Base-by-base conservation (phyloP, 352 stramenopile genomes). In the Globisporangium nodosum region DNA sequence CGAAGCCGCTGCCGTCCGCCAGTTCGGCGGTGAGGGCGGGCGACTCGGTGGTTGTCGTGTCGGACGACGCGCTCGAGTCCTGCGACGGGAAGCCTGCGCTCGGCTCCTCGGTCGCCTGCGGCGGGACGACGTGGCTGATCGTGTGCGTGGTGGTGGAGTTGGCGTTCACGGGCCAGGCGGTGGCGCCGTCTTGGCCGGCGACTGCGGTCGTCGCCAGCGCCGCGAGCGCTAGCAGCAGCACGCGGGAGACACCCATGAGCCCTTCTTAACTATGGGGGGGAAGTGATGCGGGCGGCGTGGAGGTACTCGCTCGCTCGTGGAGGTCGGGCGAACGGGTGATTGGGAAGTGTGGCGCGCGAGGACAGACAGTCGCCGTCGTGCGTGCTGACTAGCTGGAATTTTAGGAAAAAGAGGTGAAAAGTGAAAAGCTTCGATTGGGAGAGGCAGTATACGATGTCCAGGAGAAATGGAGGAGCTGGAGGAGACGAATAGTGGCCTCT, bases 191-290 rank as follows among this genome's bases (percentile, higher is more conserved):
- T 11, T 49, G 43, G 43, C 9, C 18, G n/a, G 43, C 43, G 43
- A 49, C 43, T 49, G 43, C 43, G n/a, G 43, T 49, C 43, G 43
- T 49, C 43, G 43, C 43, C n/a, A 49, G 43, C 43, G 43, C 43
- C 11, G 43, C 43, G n/a, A 49, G 43, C 5, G 43, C 20, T n/a
- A 49, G 43, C n/a, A 49, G 43, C 43, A 49, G 18, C 7, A 49
- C 43, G 6, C 43, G 43, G 3, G 43, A 49, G 43, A 15, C 16
- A 7, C 43, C 43, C 43, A 49, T 49, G n/a, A 7, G 7, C 7
- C 24, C 24, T 27, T 27, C 24, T 27, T 27, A 27, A 27, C 24
- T 27, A 27, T 27, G 24, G 40, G 40, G 15, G 40, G 16, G 40
- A n/a, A 48, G 42, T 8, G 18, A 4, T 7, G 35, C 3, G 20